Percentiles rank a stretch among this genome's conserved stretches.
phyloP scores from a whole-genome alignment of 1,284 basidiomycete species.

The Trametes sp. region DNA sequence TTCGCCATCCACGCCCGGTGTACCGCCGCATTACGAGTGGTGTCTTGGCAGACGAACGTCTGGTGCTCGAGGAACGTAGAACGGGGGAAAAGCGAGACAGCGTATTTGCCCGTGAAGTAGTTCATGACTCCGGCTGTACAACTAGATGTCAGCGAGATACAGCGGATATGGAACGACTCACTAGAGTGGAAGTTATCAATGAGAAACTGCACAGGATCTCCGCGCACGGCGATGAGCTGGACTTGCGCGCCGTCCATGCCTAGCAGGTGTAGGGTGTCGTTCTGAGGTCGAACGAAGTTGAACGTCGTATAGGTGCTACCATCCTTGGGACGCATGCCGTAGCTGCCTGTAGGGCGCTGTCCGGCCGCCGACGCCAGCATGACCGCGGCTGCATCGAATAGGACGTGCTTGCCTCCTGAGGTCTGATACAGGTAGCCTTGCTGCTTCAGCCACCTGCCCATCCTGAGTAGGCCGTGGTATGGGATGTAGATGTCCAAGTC shows the following conservation, averaged over 20 bases:
- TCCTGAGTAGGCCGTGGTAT: background rate
- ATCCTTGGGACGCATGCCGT: background rate
- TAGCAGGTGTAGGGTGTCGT: background rate
- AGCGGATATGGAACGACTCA: background rate
- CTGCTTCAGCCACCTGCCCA: background rate
- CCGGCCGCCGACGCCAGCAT: background rate
- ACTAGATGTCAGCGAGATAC: background rate
- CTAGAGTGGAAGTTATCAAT: background rate
- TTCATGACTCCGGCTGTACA: background rate
- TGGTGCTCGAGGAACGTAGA: background rate
- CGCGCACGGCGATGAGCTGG: background rate
- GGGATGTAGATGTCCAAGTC: conserved; percentile 1
- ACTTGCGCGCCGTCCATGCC: background rate
- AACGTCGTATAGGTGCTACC: background rate
- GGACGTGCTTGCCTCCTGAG: background rate
- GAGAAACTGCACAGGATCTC: background rate
- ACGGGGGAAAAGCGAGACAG: background rate
- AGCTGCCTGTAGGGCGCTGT: background rate
- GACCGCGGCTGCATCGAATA: background rate
- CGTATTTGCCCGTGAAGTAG: background rate
- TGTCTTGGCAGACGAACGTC: background rate
- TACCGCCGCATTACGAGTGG: background rate
- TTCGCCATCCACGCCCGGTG: background rate
- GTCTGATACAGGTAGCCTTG: background rate
- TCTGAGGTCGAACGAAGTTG: background rate